A percentile compares a stretch with the other conserved stretches of the same genome.
phyloP scores from a whole-genome alignment of 169 alveolate species.

The Plasmodium gallinaceum region DNA sequence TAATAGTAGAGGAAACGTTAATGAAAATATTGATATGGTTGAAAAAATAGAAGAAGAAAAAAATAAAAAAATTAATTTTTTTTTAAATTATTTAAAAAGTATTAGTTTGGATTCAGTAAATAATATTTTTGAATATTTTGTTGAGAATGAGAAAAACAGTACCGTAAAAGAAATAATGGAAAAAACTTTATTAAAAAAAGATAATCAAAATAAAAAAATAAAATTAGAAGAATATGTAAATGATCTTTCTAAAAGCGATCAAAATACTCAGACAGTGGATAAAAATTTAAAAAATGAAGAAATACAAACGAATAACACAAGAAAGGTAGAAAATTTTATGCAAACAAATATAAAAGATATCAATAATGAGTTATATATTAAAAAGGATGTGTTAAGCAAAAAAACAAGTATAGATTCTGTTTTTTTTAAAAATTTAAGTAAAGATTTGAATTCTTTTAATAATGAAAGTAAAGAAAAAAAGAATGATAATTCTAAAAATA shows the following conservation, averaged over 20 bases:
- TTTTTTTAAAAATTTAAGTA: conserved; percentile 60
- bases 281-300: conserved; percentile 40
- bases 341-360: conserved; percentile 71
- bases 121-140: conserved; percentile 42
- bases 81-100: conserved; percentile 56
- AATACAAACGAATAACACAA: conserved; percentile 33
- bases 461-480: not conserved
- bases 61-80: conserved; percentile 33
- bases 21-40: not conserved
- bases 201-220: not conserved
- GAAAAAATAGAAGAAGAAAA: not conserved
- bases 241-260: not conserved
- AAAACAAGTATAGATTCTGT: conserved; percentile 77
- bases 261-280: conserved; percentile 49
- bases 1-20: not conserved
- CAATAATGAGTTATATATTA: conserved; percentile 22
- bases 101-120: conserved; percentile 28
- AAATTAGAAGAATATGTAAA: not conserved
- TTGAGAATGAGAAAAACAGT: conserved; percentile 23
- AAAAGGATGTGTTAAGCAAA: conserved; percentile 51
- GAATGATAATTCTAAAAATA: not conserved
- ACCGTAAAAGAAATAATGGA: conserved; percentile 1
- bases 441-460: conserved; percentile 8
- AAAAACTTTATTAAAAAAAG: conserved; percentile 11
- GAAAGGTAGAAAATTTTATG: conserved; percentile 19